Conservation (phyloP, 805 yeast species). For the Saturnispora silvae region DNA sequence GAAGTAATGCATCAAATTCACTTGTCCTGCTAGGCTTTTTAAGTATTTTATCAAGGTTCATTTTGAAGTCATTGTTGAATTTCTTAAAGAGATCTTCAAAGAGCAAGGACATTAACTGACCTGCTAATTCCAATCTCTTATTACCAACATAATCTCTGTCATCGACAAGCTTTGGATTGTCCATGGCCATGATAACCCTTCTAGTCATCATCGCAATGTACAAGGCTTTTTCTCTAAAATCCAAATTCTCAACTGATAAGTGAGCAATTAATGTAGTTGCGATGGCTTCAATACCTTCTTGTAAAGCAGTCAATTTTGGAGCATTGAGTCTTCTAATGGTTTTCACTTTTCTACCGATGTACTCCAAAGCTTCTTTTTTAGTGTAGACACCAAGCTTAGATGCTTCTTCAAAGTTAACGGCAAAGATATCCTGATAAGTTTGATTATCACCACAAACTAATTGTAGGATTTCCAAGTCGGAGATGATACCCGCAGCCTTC, state of each 20-base stretch:
- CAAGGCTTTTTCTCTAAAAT: constrained; percentile 88
- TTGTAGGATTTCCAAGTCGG: constrained; percentile 89
- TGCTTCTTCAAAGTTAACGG: constrained; percentile 89
- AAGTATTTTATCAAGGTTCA: constrained; percentile 84
- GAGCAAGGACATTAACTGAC: constrained; percentile 87
- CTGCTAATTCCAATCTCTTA: constrained; percentile 93
- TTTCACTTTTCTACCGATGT: constrained; percentile 82
- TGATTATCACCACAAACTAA: constrained; percentile 87
- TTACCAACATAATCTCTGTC: constrained; percentile 98
- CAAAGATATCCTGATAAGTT: constrained; percentile 82
- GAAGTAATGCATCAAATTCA: constrained; percentile 87
- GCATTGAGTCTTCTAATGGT: constrained; percentile 81
- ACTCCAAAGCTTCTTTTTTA: constrained; percentile 88
- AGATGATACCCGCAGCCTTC: constrained; percentile 89
- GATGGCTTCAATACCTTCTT: constrained; percentile 93
- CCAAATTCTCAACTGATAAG: constrained; percentile 68
- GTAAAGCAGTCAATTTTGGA: constrained; percentile 67
- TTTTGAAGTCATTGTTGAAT: constrained; percentile 89
- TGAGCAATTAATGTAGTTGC: constrained; percentile 97
- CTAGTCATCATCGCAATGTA: constrained; percentile 96
- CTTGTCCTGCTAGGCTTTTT: constrained; percentile 91
- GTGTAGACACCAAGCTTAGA: constrained; percentile 77
- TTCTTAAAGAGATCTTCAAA: constrained; percentile 97
- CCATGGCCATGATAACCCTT: constrained; percentile 90
- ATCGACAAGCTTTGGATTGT: constrained; percentile 90